These are phyloP conservation scores for Penicillium lividum DNA, from an alignment of 495 filamentous ascomycete species.

Conservation along the genomic window DNA sequence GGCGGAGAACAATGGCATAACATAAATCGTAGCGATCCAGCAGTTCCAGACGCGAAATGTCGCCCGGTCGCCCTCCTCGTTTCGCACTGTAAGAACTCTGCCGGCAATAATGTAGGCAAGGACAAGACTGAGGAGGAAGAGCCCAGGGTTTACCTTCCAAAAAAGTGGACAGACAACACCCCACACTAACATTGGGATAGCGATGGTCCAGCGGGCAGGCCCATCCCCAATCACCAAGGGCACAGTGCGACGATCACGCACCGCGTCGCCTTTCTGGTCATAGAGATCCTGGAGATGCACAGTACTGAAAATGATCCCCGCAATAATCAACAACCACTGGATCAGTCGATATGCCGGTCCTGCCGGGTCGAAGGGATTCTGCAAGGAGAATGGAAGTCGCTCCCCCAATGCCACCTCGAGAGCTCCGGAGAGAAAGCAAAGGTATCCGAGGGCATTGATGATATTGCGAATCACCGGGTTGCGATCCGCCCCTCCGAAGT, in stretches of 20 bases:
- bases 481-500: constrained; percentile 50
- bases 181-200: constrained; percentile 41
- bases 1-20: constrained; percentile 1
- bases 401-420: constrained; percentile 15
- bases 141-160: constrained; percentile 24
- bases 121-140: not conserved
- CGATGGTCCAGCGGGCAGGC: constrained; percentile 39
- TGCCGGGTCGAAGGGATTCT: not conserved
- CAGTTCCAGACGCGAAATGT: constrained; percentile 12
- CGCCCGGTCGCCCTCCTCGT: not conserved
- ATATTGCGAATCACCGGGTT: constrained; percentile 40
- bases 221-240: constrained; percentile 46
- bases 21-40: constrained; percentile 8
- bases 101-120: not conserved
- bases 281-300: constrained; percentile 54
- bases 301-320: constrained; percentile 48
- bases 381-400: not conserved
- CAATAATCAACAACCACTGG: constrained; percentile 46
- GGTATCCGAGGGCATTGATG: constrained; percentile 46
- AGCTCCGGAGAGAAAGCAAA: constrained; percentile 35
- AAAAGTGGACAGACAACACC: constrained; percentile 37
- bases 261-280: constrained; percentile 48
- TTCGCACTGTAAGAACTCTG: not conserved
- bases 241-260: constrained; percentile 42
- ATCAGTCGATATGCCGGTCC: not conserved